phyloP scores from a whole-genome alignment of 129 eudicot genomes.

The Ambrosia artemisiifolia region DNA sequence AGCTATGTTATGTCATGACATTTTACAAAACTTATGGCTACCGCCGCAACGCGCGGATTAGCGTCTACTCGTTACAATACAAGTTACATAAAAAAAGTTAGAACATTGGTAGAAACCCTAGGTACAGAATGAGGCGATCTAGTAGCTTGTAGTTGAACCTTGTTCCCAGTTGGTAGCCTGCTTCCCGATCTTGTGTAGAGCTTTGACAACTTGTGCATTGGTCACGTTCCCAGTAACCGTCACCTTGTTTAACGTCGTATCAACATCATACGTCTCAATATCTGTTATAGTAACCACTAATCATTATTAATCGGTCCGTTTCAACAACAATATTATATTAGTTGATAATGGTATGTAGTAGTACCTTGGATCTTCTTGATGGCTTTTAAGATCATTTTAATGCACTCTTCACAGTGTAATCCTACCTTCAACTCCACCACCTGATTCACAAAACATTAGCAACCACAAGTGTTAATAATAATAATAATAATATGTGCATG shows the following conservation, averaged over 20 bases:
- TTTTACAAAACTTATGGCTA: no score
- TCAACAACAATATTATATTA: neutral
- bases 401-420: conserved; percentile 90
- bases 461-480: neutral
- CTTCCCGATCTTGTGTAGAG: conserved; percentile 86
- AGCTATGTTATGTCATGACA: no score
- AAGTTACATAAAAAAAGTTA: neutral
- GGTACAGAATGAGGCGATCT: conserved; percentile 17
- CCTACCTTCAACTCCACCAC: conserved; percentile 95
- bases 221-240: conserved; percentile 87
- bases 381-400: conserved; percentile 89
- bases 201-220: conserved; percentile 57
- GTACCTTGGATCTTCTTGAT: conserved; percentile 93
- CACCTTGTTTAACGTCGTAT: conserved; percentile 72
- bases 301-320: neutral
- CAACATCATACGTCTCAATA: conserved; percentile 83
- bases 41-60: no score
- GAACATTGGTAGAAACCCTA: neutral
- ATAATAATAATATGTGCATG: neutral
- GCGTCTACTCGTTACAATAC: no score
- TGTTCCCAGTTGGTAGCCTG: conserved; percentile 70
- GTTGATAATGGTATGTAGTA: neutral
- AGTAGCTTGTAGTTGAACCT: conserved; percentile 31
- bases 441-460: conserved; percentile 33
- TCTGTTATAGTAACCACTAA: conserved; percentile 37